A percentile compares a stretch with the other conserved stretches of the same genome.
These are phyloP conservation scores for Centrapalus pauciflorus DNA, from an alignment of 129 eudicot species.

Conservation along the genomic window DNA sequence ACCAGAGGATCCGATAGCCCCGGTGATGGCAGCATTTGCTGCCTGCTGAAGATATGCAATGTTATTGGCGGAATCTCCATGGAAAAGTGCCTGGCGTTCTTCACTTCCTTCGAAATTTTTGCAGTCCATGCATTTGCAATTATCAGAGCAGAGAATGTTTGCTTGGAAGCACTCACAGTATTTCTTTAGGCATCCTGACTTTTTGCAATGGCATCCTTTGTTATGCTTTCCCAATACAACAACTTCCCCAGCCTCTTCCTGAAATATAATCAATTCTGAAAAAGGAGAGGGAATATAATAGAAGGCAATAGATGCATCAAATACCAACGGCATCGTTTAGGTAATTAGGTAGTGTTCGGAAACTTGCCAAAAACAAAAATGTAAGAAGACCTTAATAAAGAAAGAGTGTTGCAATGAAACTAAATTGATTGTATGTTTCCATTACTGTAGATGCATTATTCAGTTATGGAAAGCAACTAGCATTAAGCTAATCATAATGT, in stretches of 20 bases:
- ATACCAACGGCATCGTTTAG: not conserved
- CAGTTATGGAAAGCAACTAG: not conserved
- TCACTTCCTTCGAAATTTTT: constrained; percentile 94
- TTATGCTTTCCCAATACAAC: constrained; percentile 64
- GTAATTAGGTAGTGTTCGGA: too few species aligned
- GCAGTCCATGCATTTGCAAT: constrained; percentile 92
- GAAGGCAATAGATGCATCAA: not conserved
- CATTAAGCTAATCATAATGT: not conserved
- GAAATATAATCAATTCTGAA: not conserved
- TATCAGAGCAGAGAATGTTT: constrained; percentile 89
- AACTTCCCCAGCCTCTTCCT: constrained; percentile 85
- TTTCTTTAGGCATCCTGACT: constrained; percentile 91
- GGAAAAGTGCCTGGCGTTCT: constrained; percentile 88
- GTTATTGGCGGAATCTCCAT: constrained; percentile 70
- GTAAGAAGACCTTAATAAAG: not conserved
- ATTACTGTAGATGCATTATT: not conserved
- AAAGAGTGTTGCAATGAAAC: not conserved
- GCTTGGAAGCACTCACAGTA: constrained; percentile 97
- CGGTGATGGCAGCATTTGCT: constrained; percentile 95
- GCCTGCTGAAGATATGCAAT: constrained; percentile 77
- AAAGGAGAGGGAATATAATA: not conserved
- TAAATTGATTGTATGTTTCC: not conserved
- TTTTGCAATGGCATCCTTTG: constrained; percentile 97
- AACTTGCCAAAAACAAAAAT: constrained; percentile 5
- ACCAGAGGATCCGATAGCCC: constrained; percentile 91